phyloP scores from a whole-genome alignment of 306 rosid genomes.

The Prosopis cineraria region DNA sequence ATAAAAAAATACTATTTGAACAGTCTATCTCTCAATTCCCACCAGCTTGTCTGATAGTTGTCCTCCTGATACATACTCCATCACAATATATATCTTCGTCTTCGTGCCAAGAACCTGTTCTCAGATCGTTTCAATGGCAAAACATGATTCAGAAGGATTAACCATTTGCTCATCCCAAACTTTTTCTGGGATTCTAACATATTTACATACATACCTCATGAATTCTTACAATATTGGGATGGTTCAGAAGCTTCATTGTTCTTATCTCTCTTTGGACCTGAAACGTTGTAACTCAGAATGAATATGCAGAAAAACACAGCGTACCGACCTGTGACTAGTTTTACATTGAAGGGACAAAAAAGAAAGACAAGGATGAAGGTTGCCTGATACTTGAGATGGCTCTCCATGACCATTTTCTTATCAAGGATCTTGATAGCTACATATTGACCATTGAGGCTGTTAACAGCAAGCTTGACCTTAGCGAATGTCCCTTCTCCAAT shows the following conservation, averaged over 20 bases:
- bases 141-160: conserved; percentile 8
- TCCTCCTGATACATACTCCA: conserved; percentile 81
- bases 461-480: conserved; percentile 69
- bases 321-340: background rate
- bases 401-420: conserved; percentile 68
- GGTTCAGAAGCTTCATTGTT: conserved; percentile 78
- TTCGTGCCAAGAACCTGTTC: conserved; percentile 72
- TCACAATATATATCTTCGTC: conserved; percentile 75
- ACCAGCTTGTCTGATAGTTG: conserved; percentile 73
- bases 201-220: conserved; percentile 66
- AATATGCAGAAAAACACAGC: background rate
- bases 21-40: conserved; percentile 28
- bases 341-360: background rate
- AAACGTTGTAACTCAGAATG: conserved; percentile 24
- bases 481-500: conserved; percentile 86
- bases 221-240: conserved; percentile 75
- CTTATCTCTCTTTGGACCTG: conserved; percentile 88
- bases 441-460: conserved; percentile 46
- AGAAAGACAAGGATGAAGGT: conserved; percentile 12
- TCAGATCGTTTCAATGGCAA: background rate
- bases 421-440: conserved; percentile 78
- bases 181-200: no score
- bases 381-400: conserved; percentile 69
- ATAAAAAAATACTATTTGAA: conserved; percentile 1
- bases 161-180: background rate